Percentiles rank a stretch among this genome's conserved stretches.
phyloP scores from a whole-genome alignment of 129 eudicot species.

The Deinandra increscens region DNA sequence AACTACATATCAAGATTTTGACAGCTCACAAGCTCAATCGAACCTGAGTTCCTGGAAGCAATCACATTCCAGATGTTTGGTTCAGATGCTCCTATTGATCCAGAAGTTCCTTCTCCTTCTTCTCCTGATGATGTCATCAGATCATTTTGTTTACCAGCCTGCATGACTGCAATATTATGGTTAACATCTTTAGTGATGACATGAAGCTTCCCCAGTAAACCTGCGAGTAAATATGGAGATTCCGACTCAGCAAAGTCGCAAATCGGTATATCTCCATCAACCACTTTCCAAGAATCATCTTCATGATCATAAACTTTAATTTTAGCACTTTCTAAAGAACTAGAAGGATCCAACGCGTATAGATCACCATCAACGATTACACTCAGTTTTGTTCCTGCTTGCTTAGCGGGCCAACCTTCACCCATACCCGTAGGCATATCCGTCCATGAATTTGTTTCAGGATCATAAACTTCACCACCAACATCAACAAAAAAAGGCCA shows the following conservation, averaged over 20 bases:
- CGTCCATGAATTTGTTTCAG: constrained; percentile 73
- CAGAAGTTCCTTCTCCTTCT: constrained; percentile 41
- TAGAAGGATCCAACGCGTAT: constrained; percentile 84
- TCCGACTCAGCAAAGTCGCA: constrained; percentile 73
- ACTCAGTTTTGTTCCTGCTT: constrained; percentile 96
- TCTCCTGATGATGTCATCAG: constrained; percentile 21
- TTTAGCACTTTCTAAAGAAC: constrained; percentile 77
- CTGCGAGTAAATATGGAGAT: constrained; percentile 81
- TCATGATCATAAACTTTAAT: constrained; percentile 72
- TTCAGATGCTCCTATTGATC: constrained; percentile 27
- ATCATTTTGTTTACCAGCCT: constrained; percentile 48
- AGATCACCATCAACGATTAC: constrained; percentile 85
- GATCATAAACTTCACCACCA: constrained; percentile 98
- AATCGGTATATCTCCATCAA: constrained; percentile 78
- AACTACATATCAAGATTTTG: constrained; percentile 73
- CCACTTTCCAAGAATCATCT: constrained; percentile 84
- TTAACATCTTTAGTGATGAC: constrained; percentile 80
- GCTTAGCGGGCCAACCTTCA: constrained; percentile 99
- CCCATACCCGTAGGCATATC: constrained; percentile 99
- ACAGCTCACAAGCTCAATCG: constrained; percentile 86
- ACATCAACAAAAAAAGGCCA: constrained; percentile 99
- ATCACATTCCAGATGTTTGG: constrained; percentile 66
- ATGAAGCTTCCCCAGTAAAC: constrained; percentile 75
- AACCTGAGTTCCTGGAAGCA: constrained; percentile 56
- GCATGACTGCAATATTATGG: constrained; percentile 69